Conservation (phyloP, 2,329 filamentous ascomycete species). For the Lachnellula cervina region DNA sequence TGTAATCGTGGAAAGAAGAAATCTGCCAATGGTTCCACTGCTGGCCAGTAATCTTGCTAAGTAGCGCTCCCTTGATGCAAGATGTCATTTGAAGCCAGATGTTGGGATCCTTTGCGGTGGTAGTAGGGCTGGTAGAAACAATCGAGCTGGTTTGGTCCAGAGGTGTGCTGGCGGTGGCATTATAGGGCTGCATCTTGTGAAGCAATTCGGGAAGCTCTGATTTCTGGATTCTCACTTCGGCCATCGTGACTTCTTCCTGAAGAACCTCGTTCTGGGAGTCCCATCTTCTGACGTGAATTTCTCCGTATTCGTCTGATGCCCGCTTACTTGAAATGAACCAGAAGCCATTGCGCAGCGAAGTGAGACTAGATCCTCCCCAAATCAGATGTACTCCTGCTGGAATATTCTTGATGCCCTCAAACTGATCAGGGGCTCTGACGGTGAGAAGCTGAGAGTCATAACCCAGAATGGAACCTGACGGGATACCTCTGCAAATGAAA, state of each 20-base stretch:
- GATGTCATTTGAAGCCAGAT: slow-evolving; percentile 51
- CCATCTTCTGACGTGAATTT: slow-evolving; percentile 47
- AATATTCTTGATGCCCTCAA: slow-evolving; percentile 51
- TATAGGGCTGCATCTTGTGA: slow-evolving; percentile 24
- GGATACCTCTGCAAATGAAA: slow-evolving; percentile 48
- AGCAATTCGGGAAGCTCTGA: slow-evolving; percentile 30
- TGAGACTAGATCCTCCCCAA: slow-evolving; percentile 49
- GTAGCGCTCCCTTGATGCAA: slow-evolving; percentile 40
- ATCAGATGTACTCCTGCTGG: slow-evolving; percentile 54
- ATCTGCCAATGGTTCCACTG: slow-evolving; percentile 45
- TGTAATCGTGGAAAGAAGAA: slow-evolving; percentile 49
- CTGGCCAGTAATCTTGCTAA: slow-evolving; percentile 44
- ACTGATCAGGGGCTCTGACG: slow-evolving; percentile 43
- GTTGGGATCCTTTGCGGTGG: slow-evolving; percentile 18
- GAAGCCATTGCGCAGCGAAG: slow-evolving; percentile 50
- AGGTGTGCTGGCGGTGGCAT: background rate
- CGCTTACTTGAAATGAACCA: slow-evolving; percentile 42
- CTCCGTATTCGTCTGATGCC: slow-evolving; percentile 25
- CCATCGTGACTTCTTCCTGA: slow-evolving; percentile 40
- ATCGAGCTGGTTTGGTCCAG: background rate
- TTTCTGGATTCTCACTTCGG: slow-evolving; percentile 43
- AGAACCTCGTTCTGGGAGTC: slow-evolving; percentile 52
- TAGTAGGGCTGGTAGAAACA: background rate
- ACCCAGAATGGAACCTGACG: slow-evolving; percentile 29
- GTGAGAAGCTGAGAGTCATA: slow-evolving; percentile 39